Percentiles rank a stretch among this genome's conserved stretches.
These are phyloP conservation scores for Amyloporia xantha DNA, from an alignment of 768 basidiomycete genomes.

Conservation along the genomic window DNA sequence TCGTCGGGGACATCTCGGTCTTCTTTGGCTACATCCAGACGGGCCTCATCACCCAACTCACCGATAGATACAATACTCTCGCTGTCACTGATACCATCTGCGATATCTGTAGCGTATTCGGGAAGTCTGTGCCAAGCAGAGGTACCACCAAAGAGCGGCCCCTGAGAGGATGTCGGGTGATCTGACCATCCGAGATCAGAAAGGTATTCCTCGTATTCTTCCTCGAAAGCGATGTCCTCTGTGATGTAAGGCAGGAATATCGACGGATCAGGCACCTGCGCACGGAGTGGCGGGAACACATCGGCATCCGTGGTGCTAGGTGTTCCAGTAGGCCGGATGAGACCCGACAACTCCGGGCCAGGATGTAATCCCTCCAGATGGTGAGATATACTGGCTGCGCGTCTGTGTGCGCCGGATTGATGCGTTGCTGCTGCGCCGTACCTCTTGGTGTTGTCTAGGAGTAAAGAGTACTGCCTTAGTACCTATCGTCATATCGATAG, in stretches of 20 bases:
- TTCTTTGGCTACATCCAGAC: slow-evolving; percentile 55
- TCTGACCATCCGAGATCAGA: slow-evolving; percentile 80
- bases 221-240: slow-evolving; percentile 92
- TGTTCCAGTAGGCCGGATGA: slow-evolving; percentile 70
- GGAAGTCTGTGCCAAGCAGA: slow-evolving; percentile 85
- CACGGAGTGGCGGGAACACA: slow-evolving; percentile 91
- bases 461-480: slow-evolving; percentile 8
- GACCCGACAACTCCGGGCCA: slow-evolving; percentile 66
- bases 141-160: slow-evolving; percentile 30
- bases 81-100: slow-evolving; percentile 87
- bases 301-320: slow-evolving; percentile 79
- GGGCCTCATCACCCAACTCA: slow-evolving; percentile 75
- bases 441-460: slow-evolving; percentile 80
- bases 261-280: slow-evolving; percentile 75
- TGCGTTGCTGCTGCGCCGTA: slow-evolving; percentile 61
- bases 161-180: slow-evolving; percentile 38
- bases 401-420: slow-evolving; percentile 57
- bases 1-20: slow-evolving; percentile 63
- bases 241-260: slow-evolving; percentile 88
- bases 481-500: neutral
- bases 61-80: slow-evolving; percentile 91
- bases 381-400: slow-evolving; percentile 80
- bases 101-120: slow-evolving; percentile 70
- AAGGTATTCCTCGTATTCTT: slow-evolving; percentile 94
- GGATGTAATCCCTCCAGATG: slow-evolving; percentile 71